These are phyloP conservation scores for Colletotrichum karsti DNA, from an alignment of 2,329 filamentous ascomycete genomes.

Conservation along the genomic window DNA sequence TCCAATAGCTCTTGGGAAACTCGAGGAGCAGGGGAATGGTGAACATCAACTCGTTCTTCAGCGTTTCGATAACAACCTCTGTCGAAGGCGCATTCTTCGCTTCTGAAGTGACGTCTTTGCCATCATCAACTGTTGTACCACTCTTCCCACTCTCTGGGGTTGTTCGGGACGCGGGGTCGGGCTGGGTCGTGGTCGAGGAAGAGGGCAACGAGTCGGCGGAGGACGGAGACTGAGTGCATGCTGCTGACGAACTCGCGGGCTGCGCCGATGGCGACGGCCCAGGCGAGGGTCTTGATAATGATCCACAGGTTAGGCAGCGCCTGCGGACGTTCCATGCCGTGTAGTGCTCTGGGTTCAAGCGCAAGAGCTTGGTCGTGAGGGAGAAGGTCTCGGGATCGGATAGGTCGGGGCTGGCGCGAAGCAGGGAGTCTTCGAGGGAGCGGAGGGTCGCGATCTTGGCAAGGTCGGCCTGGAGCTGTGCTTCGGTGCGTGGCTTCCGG, in stretches of 20 bases:
- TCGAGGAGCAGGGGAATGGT: constrained; percentile 84
- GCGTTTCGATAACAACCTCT: constrained; percentile 34
- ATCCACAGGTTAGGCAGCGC: constrained; percentile 68
- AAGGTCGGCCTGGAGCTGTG: constrained; percentile 75
- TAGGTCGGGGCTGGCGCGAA: constrained; percentile 14
- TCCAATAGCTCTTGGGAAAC: constrained; percentile 98
- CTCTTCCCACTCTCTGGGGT: constrained; percentile 51
- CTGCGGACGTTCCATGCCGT: constrained; percentile 92
- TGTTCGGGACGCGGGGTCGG: constrained; percentile 53
- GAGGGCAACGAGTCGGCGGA: constrained; percentile 66
- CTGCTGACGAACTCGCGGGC: constrained; percentile 63
- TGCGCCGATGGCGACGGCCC: constrained; percentile 62
- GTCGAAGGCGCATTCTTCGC: constrained; percentile 17
- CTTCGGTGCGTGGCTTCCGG: constrained; percentile 67
- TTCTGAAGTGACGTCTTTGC: constrained; percentile 30
- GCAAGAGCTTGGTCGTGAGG: constrained; percentile 76
- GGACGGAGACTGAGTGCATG: constrained; percentile 67
- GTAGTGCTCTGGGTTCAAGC: constrained; percentile 87
- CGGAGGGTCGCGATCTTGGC: constrained; percentile 82
- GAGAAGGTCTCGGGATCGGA: constrained; percentile 61
- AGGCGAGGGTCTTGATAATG: constrained; percentile 62
- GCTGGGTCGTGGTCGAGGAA: constrained; percentile 61
- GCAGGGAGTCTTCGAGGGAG: constrained; percentile 62
- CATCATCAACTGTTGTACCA: constrained; percentile 62
- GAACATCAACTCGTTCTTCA: constrained; percentile 79